phyloP scores from a whole-genome alignment of 768 basidiomycete species.

The Russula sp. region DNA sequence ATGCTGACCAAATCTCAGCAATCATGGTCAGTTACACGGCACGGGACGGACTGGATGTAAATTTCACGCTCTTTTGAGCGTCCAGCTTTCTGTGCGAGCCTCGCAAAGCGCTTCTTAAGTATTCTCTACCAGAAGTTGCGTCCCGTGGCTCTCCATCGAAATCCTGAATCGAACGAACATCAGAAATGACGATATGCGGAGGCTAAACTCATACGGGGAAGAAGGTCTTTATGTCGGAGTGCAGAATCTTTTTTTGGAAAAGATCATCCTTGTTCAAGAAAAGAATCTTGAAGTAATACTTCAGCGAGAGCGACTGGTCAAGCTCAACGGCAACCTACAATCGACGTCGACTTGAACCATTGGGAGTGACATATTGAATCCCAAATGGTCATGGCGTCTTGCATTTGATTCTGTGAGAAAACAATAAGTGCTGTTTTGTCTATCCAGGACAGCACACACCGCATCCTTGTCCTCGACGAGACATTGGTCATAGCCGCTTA shows the following conservation, averaged over 20 bases:
- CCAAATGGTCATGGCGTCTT: conserved; percentile 98
- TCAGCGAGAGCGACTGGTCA: conserved; percentile 8
- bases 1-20: conserved; percentile 47
- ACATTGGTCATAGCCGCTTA: conserved; percentile 94
- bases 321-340: conserved; percentile 46
- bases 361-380: conserved; percentile 97
- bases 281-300: conserved; percentile 53
- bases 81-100: conserved; percentile 80
- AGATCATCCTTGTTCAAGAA: conserved; percentile 96
- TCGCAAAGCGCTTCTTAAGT: conserved; percentile 85
- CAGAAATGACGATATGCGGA: conserved; percentile 30
- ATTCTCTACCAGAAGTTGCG: conserved; percentile 74
- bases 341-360: conserved; percentile 93
- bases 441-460: conserved; percentile 46
- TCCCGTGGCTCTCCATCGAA: conserved; percentile 78
- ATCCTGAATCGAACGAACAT: conserved; percentile 48
- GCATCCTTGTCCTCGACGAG: conserved; percentile 90
- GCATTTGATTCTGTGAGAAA: conserved; percentile 85
- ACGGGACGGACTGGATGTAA: conserved; percentile 78
- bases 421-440: conserved; percentile 5
- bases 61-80: conserved; percentile 85
- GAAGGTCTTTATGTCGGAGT: conserved; percentile 82
- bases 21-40: conserved; percentile 26
- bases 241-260: conserved; percentile 77
- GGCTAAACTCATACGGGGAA: conserved; percentile 58